Percentiles rank a stretch among this genome's conserved stretches.
phyloP scores from a whole-genome alignment of 495 filamentous ascomycete genomes.

The Aspergillus kassunensis region DNA sequence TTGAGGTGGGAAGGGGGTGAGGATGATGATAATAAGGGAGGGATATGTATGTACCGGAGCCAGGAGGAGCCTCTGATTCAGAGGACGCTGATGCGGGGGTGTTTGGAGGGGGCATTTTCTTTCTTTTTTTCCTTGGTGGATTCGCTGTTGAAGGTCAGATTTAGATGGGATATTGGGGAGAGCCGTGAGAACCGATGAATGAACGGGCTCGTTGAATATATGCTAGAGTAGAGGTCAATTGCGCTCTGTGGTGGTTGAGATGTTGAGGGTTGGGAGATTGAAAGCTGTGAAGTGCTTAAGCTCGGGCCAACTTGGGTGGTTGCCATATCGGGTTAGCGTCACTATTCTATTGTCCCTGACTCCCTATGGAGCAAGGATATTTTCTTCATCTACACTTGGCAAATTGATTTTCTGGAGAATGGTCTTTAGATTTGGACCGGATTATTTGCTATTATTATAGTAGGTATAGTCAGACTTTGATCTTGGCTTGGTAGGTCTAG shows the following conservation, averaged over 20 bases:
- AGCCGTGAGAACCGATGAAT: neutral
- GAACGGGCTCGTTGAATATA: too few species aligned
- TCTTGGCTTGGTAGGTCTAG: too few species aligned
- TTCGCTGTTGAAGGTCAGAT: too few species aligned
- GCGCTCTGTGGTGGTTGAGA: too few species aligned
- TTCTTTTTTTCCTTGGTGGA: neutral
- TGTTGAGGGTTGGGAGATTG: neutral
- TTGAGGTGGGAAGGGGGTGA: neutral
- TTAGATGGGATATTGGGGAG: neutral
- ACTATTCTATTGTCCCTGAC: neutral
- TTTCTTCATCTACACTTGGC: neutral
- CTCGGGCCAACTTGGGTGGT: neutral
- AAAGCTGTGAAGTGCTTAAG: neutral
- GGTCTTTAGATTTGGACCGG: too few species aligned
- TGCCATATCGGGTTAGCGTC: neutral
- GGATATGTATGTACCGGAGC: neutral
- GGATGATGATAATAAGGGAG: neutral
- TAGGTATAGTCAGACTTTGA: too few species aligned
- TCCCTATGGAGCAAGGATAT: too few species aligned
- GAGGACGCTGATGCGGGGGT: slow-evolving; percentile 22
- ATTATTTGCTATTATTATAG: too few species aligned
- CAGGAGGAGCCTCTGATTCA: slow-evolving; percentile 12
- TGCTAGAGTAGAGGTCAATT: too few species aligned
- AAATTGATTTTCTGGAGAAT: too few species aligned
- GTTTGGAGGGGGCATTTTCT: slow-evolving; percentile 14